Evolutionary conservation across 192 early-diverging fungal species (phyloP).

Genomic region (Borealophlyctis nickersoniae): DNA sequence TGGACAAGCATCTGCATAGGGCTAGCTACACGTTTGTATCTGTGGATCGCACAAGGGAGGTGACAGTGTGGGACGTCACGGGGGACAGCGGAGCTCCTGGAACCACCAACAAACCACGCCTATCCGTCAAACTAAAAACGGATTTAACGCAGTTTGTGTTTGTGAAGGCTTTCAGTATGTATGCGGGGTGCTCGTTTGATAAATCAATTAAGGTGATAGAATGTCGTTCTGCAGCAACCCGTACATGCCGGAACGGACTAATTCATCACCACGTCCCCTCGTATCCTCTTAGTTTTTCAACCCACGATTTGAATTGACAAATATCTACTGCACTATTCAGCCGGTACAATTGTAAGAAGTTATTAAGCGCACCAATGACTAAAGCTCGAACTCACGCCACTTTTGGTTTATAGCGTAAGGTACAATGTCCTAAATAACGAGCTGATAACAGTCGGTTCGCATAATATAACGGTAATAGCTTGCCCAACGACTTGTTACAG

Average conservation of each 20-base stretch:
- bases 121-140: slow-evolving; percentile 14
- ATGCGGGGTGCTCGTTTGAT: slow-evolving; percentile 30
- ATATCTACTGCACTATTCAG: slow-evolving; percentile 27
- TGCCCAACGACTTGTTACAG: slow-evolving; percentile 10
- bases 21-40: slow-evolving; percentile 32
- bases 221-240: neutral
- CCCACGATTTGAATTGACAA: slow-evolving; percentile 38
- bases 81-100: neutral
- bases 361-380: neutral
- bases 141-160: slow-evolving; percentile 32
- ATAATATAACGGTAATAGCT: slow-evolving; percentile 22
- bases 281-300: slow-evolving; percentile 41
- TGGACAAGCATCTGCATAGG: slow-evolving; percentile 6
- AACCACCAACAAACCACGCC: slow-evolving; percentile 14
- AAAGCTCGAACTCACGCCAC: too few species aligned
- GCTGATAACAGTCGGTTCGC: slow-evolving; percentile 42
- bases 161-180: slow-evolving; percentile 31
- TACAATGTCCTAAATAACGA: slow-evolving; percentile 34
- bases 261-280: neutral
- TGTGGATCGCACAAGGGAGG: slow-evolving; percentile 29
- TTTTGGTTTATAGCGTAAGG: slow-evolving; percentile 18
- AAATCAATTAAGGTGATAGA: slow-evolving; percentile 33
- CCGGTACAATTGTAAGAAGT: slow-evolving; percentile 35
- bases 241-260: neutral
- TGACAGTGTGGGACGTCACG: slow-evolving; percentile 40